Evolutionary conservation across 139 green algal species (phyloP), one percentile per base, ranked within the genome.

Genomic region (Chlamydomonas incerta): DNA sequence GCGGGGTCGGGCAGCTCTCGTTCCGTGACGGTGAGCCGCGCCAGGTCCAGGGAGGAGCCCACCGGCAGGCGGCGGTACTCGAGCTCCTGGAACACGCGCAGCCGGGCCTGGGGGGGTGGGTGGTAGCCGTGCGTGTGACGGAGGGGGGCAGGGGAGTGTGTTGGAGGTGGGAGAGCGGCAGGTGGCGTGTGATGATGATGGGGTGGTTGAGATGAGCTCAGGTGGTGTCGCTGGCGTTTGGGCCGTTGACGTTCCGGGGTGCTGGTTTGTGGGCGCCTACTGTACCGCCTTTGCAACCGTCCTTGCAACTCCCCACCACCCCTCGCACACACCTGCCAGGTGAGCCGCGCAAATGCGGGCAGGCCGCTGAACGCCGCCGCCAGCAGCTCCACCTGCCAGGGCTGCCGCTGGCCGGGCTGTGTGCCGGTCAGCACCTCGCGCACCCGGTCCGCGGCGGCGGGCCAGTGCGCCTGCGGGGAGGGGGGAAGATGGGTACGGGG

Each of bases 301-400:
- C n/a, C n/a, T n/a, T n/a, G n/a, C n/a, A n/a, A n/a, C n/a, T n/a
- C n/a, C n/a, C n/a, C n/a, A n/a, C n/a, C n/a, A n/a, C n/a, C n/a
- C n/a, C n/a, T n/a, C n/a, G n/a, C n/a, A n/a, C 83, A 5, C 55
- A 79, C 75, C 74, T 88, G 84, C 84, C 84, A 88, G n/a, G 84
- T 67, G 1, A 88, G 35, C 15, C 72, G 26, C 17, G 84, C 70
- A n/a, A 88, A 85, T 0, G 69, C 84, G 11, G 75, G 75, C 55
- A 88, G n/a, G 28, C n/a, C 29, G 74, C 65, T 84, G 74, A 88
- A 85, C 29, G 66, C 84, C 15, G 52, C 13, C 11, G 84, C 84
- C 55, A 88, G 84, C n/a, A 73, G 47, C 74, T 88, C 84, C 57
- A 88, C 84, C 75, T 88, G 84, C 84, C 84, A 88, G 28, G 80